Evolutionary conservation across 257 asterid genomes (phyloP), one percentile per base, ranked within the genome.

Genomic region (Penstemon davidsonii): DNA sequence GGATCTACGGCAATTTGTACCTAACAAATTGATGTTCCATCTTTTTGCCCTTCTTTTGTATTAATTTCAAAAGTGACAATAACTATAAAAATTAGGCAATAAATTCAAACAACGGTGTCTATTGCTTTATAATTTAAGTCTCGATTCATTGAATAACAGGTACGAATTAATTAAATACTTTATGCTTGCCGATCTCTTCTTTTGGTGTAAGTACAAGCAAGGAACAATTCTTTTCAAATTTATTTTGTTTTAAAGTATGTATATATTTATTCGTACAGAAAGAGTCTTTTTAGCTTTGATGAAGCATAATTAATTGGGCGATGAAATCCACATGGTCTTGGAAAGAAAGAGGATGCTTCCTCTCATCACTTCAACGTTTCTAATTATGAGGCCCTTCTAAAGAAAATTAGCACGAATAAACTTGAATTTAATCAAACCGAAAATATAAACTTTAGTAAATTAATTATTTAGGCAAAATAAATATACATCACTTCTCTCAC

Each of bases 1-100:
- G 79, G 71, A 74, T 61, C 66, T 74, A 68, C 67, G 71, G 75
- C 62, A 68, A 46, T 59, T 43, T 12, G 75, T 68, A 75, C 75
- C 79, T 45, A 69, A 68, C 55, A 55, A 8, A 38, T 37, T 60
- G 47, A 46, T 3, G 51, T 46, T 46, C 8, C 51, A 7, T 46
- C 49, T 25, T 3, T 39, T 36, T 39, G 40, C 43, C 15, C 42
- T 52, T 25, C 11, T 43, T 25, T 53, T n/a, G 12, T 70, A 47
- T 62, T 46, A 66, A 56, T 73, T 58, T 49, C 66, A 54, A 74
- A 54, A 46, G 66, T 49, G 38, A 60, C 61, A 7, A 67, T 51
- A 56, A 65, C 53, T 59, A 60, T 45, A 62, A 19, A 5, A 46
- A 6, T 4, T 51, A 43, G 69, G 58, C 53, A 67, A 60, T 45